Evolutionary conservation across 2,329 filamentous ascomycete species (phyloP).

Genomic region (Orbilia ellipsospora): DNA sequence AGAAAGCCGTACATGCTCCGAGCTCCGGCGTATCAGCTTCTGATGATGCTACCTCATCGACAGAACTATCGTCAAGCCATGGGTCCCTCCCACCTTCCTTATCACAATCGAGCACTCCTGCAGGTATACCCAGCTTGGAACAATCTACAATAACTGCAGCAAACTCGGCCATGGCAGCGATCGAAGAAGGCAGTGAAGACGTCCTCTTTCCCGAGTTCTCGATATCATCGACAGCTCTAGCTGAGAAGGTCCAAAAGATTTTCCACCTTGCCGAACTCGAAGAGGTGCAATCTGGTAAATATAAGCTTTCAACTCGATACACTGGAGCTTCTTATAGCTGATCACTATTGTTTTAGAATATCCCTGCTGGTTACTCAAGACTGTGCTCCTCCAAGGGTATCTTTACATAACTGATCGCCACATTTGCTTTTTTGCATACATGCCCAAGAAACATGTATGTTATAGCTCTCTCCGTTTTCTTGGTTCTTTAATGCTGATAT

Average conservation of each 20-base stretch:
- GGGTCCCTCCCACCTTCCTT: constrained; percentile 48
- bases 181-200: constrained; percentile 57
- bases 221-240: constrained; percentile 64
- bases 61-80: constrained; percentile 41
- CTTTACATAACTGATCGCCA: constrained; percentile 95
- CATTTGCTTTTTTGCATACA: constrained; percentile 95
- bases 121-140: constrained; percentile 40
- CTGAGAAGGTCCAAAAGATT: constrained; percentile 80
- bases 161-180: constrained; percentile 55
- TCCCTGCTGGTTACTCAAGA: constrained; percentile 91
- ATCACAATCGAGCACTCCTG: constrained; percentile 52
- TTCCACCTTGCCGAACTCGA: constrained; percentile 85
- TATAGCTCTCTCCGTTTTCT: constrained; percentile 12
- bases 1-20: constrained; percentile 28
- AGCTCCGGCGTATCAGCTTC: constrained; percentile 41
- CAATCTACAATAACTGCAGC: constrained; percentile 55
- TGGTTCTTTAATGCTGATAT: constrained; percentile 8
- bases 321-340: constrained; percentile 49
- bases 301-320: constrained; percentile 4
- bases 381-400: constrained; percentile 89
- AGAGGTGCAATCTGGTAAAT: constrained; percentile 79
- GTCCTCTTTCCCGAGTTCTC: constrained; percentile 55
- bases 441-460: constrained; percentile 88
- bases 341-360: constrained; percentile 72
- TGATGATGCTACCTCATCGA: constrained; percentile 42